Conservation (phyloP, 78 protist species). For the Isochrysis galbana region DNA sequence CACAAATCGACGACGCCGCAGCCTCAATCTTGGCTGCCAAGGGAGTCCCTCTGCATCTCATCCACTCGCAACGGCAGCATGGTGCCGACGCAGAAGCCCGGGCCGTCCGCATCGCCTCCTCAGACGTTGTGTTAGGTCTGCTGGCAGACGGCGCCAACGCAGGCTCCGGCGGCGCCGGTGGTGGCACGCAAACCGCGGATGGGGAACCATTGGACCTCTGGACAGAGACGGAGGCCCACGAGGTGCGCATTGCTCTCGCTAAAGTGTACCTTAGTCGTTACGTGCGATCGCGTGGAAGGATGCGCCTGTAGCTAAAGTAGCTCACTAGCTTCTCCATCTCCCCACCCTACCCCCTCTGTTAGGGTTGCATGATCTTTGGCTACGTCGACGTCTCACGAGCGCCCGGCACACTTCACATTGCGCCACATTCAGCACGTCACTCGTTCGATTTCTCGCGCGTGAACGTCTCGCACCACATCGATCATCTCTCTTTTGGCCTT, state of each 20-base stretch:
- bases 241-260: too few species aligned
- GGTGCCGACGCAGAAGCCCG: neutral
- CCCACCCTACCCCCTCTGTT: too few species aligned
- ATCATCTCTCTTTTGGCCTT: constrained; percentile 16
- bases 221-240: neutral
- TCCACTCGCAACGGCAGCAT: neutral
- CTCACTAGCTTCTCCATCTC: too few species aligned
- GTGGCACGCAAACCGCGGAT: neutral
- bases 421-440: neutral
- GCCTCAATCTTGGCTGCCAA: neutral
- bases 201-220: neutral
- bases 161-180: too few species aligned
- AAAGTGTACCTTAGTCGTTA: too few species aligned
- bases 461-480: constrained; percentile 8
- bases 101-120: neutral
- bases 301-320: too few species aligned
- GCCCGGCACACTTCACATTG: neutral
- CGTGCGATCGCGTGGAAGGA: too few species aligned
- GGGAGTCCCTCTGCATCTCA: neutral
- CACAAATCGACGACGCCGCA: neutral
- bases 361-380: neutral
- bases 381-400: neutral
- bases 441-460: neutral
- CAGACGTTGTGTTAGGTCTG: neutral
- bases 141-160: neutral